Evolutionary conservation across 2,329 filamentous ascomycete species (phyloP), one percentile per base, ranked within the genome.

Genomic region (Colletotrichum caudatum): DNA sequence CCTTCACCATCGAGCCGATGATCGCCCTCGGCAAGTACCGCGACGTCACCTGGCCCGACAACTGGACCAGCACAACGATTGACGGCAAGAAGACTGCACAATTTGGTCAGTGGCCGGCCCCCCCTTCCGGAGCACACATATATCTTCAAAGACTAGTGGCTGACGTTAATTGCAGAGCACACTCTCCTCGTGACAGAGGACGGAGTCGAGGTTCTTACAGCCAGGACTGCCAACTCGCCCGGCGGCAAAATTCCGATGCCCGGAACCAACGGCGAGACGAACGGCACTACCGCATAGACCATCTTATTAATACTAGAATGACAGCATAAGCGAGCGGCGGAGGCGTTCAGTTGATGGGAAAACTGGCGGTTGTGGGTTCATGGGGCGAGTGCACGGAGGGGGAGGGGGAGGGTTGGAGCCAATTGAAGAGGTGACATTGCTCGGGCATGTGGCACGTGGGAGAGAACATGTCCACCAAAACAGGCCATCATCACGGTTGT

Each of bases 1-100:
- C 94, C 74, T 99, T 99, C 78, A 99, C 96, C 0, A 99, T 99
- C 73, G 96, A 99, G 84, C 96, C 96, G 20, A 99, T 99, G 96
- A 95, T 99, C 80, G 94, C 94, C 51, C 82, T 98, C 66, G 96
- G 96, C 70, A 95, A 93, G 73, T 93, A 97, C 82, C 90, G 90
- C 74, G 96, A 99, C 79, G 92, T 96, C 80, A 98, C 94, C 0
- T 99, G 96, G 96, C 96, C 96, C 0, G 96, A 99, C 80, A 94
- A 98, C 84, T 99, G 96, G 96, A 99, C 96, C 1, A 97, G 94
- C 82, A 93, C 94, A 6, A 99, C 96, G 0, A 89, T 91, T 68
- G 96, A 99, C 80, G 96, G 96, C 62, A 93, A 92, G 82, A 87
- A 90, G 79, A 97, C 95, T 20, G 96, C 96, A 12, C 96, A 99